Base-by-base conservation (phyloP, 257 asterid genomes). In the Nicotiana tabacum region DNA sequence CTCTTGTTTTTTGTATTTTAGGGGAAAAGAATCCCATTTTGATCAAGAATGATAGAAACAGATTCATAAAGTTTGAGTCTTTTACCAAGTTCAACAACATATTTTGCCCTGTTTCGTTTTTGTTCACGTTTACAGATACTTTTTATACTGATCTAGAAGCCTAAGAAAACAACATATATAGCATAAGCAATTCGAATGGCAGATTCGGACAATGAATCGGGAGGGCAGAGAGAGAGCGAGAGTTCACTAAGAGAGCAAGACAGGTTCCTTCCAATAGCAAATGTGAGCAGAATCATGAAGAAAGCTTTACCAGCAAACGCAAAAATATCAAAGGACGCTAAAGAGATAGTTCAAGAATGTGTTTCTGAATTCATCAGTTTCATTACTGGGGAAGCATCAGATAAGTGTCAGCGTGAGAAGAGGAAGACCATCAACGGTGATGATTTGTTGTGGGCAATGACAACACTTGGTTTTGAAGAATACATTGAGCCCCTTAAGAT, bases 181-280 rank as follows among this genome's bases (percentile, higher is more conserved):
- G 29, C 55, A 39, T 10, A 16, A 46, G 37, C 43, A 46, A 53
- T 55, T 55, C 17, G 3, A 66, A 92, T 94, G 98, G 98, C 94
- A 30, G 98, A 94, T 87, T 92, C 97, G 4, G 98, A 92, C 82
- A 94, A 92, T 83, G 97, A 94, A 84, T 94, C 98, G 18, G 97
- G 97, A 55, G 97, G 96, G 2, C 87, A 91, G 27, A 89, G 87
- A 51, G 91, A 88, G 37, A 68, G 83, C 83, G 95, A 89, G n/a
- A 77, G 67, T 60, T 91, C 92, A 9, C 88, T 85, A 0, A 86
- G 89, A n/a, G 94, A 91, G 78, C 95, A 90, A 81, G 95, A 91
- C 86, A 85, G 92, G 83, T 89, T 91, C 85, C 92, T 91, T 1
- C 95, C 95, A 18, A 91, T 91, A 85, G 95, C 95, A 8, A 91